Conservation (phyloP, 2,329 filamentous ascomycete genomes). For the Penicillium olsonii region DNA sequence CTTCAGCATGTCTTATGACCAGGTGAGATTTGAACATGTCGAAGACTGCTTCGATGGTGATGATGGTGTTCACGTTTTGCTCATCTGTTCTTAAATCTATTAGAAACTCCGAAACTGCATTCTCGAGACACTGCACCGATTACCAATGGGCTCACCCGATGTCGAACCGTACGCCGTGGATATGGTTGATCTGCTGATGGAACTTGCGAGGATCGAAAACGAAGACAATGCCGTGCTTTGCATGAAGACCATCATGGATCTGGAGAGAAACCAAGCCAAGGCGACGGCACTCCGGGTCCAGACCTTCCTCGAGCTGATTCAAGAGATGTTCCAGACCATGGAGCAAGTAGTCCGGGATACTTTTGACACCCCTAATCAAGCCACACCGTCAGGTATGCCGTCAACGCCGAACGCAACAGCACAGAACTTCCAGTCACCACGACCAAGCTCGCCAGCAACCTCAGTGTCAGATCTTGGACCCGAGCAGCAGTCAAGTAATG, state of each 20-base stretch:
- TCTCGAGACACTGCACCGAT: constrained; percentile 88
- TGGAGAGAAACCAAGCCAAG: constrained; percentile 89
- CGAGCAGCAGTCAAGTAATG: constrained; percentile 79
- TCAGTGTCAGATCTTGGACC: constrained; percentile 76
- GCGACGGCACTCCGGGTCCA: constrained; percentile 80
- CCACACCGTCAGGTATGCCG: constrained; percentile 53
- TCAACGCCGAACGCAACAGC: constrained; percentile 54
- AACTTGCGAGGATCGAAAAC: constrained; percentile 85
- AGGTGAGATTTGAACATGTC: constrained; percentile 57
- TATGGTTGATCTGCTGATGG: constrained; percentile 87
- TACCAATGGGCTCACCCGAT: constrained; percentile 74
- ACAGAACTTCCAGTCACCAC: constrained; percentile 79
- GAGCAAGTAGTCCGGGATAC: constrained; percentile 93
- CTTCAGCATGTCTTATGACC: constrained; percentile 84
- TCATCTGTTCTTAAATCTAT: constrained; percentile 8
- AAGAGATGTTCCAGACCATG: constrained; percentile 95
- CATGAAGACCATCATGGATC: constrained; percentile 96
- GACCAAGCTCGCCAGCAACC: constrained; percentile 85
- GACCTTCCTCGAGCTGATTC: constrained; percentile 84
- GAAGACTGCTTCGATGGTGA: not conserved
- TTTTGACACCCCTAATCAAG: constrained; percentile 73
- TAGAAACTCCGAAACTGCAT: constrained; percentile 89
- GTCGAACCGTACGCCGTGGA: constrained; percentile 87
- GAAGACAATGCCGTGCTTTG: constrained; percentile 98
- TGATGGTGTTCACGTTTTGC: not conserved